Evolutionary conservation across 164 flowering plant species (phyloP).

Genomic region (Tinospora cordifolia): DNA sequence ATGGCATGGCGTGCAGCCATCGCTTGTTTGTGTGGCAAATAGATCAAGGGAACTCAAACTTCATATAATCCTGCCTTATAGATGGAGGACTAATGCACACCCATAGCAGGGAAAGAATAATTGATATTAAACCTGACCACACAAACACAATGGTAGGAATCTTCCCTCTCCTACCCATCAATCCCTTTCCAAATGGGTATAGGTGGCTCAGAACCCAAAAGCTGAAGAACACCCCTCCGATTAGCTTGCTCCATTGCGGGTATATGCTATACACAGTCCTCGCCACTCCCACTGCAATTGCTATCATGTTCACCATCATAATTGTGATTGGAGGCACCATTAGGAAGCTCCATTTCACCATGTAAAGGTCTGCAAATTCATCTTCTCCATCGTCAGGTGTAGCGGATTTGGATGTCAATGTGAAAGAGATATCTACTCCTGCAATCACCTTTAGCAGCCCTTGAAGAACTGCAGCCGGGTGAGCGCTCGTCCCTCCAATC

Average conservation of each 20-base stretch:
- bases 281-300: conserved; percentile 61
- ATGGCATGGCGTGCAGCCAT: not conserved
- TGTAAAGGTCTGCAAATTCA: conserved; percentile 77
- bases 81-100: conserved; percentile 66
- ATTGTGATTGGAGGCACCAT: conserved; percentile 81
- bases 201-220: conserved; percentile 85
- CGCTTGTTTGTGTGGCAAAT: not conserved
- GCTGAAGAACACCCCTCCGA: conserved; percentile 95
- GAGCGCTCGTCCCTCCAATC: conserved; percentile 92
- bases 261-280: conserved; percentile 77
- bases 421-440: conserved; percentile 85
- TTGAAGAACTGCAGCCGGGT: conserved; percentile 84
- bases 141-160: conserved; percentile 82
- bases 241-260: conserved; percentile 87
- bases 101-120: conserved; percentile 70
- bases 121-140: conserved; percentile 83
- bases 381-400: conserved; percentile 70
- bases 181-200: conserved; percentile 84
- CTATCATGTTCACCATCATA: conserved; percentile 69
- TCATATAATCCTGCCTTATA: conserved; percentile 29
- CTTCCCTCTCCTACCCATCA: conserved; percentile 84
- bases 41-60: conserved; percentile 48
- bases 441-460: conserved; percentile 81
- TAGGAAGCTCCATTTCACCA: conserved; percentile 68
- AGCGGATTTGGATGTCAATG: conserved; percentile 76